Percentiles rank a stretch among this genome's conserved stretches.
Conservation (phyloP, 352 stramenopile species). For the Saprolegnia parasitica region DNA sequence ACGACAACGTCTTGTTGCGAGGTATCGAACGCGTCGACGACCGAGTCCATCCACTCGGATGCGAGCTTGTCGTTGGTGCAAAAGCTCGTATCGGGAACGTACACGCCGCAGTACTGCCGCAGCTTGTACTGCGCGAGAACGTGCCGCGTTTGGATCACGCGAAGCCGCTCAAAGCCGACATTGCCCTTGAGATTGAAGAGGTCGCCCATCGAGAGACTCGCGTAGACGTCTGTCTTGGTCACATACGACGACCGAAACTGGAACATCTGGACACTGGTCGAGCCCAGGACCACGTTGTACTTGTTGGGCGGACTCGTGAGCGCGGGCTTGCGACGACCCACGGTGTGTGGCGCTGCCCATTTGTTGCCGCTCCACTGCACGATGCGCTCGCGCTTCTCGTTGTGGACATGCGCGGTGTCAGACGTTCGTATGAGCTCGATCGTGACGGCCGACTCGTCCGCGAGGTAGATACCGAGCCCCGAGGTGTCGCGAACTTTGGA, state of each 20-base stretch:
- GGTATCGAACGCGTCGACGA: constrained; percentile 37
- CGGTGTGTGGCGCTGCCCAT: not conserved
- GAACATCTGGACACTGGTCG: constrained; percentile 69
- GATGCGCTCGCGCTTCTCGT: constrained; percentile 26
- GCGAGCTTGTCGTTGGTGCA: constrained; percentile 57
- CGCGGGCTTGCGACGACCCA: constrained; percentile 25
- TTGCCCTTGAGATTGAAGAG: constrained; percentile 84
- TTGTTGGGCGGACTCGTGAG: not conserved
- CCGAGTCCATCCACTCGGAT: constrained; percentile 79
- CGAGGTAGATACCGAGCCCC: constrained; percentile 55
- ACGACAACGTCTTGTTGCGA: not conserved
- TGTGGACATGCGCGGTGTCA: constrained; percentile 62
- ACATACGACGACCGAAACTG: constrained; percentile 81
- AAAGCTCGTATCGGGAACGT: constrained; percentile 63
- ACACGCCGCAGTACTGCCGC: constrained; percentile 61
- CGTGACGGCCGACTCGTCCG: constrained; percentile 64
- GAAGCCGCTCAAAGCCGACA: constrained; percentile 66
- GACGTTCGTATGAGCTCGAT: constrained; percentile 74
- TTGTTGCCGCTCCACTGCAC: constrained; percentile 27
- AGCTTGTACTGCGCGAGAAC: constrained; percentile 58
- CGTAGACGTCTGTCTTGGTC: constrained; percentile 81
- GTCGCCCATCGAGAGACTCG: constrained; percentile 70
- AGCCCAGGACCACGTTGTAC: constrained; percentile 38
- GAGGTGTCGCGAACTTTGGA: constrained; percentile 75
- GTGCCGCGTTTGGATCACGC: constrained; percentile 66